These are phyloP conservation scores for Penicillium arizonense DNA, from an alignment of 495 filamentous ascomycete genomes.

Conservation along the genomic window DNA sequence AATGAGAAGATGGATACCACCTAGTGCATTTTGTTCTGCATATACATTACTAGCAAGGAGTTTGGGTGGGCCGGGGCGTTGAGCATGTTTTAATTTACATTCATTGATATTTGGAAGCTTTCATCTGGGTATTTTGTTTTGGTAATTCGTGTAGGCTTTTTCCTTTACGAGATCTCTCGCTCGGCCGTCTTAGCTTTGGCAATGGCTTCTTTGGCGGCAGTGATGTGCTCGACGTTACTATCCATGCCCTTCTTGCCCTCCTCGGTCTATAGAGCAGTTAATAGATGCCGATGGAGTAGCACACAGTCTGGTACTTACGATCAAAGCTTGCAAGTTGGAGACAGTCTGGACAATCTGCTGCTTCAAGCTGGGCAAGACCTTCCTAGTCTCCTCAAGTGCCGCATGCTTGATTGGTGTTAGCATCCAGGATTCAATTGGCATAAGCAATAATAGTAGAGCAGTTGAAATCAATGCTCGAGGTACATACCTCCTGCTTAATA, in stretches of 20 bases:
- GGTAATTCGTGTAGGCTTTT: conserved; percentile 2
- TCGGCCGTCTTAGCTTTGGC: conserved; percentile 53
- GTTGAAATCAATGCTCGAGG: background rate
- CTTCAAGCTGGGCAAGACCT: conserved; percentile 67
- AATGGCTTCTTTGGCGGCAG: conserved; percentile 58
- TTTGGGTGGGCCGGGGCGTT: conserved; percentile 27
- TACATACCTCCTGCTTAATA: conserved; percentile 78
- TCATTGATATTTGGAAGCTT: conserved; percentile 8
- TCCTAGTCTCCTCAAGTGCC: conserved; percentile 79
- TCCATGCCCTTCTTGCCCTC: conserved; percentile 44
- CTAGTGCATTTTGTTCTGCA: conserved; percentile 14
- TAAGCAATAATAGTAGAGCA: background rate
- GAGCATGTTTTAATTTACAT: conserved; percentile 24
- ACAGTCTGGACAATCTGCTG: conserved; percentile 66
- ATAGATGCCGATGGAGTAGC: background rate
- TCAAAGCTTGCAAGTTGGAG: conserved; percentile 61
- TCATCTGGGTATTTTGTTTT: conserved; percentile 15
- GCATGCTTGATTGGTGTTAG: conserved; percentile 53
- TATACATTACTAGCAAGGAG: conserved; percentile 35
- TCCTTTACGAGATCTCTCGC: conserved; percentile 37
- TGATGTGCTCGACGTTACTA: conserved; percentile 56
- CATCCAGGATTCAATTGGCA: background rate
- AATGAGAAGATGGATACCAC: conserved; percentile 72
- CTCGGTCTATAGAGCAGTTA: conserved; percentile 31
- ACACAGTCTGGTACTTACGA: conserved; percentile 45